Base-by-base conservation (phyloP, 129 eudicot genomes). In the Centrapalus pauciflorus region DNA sequence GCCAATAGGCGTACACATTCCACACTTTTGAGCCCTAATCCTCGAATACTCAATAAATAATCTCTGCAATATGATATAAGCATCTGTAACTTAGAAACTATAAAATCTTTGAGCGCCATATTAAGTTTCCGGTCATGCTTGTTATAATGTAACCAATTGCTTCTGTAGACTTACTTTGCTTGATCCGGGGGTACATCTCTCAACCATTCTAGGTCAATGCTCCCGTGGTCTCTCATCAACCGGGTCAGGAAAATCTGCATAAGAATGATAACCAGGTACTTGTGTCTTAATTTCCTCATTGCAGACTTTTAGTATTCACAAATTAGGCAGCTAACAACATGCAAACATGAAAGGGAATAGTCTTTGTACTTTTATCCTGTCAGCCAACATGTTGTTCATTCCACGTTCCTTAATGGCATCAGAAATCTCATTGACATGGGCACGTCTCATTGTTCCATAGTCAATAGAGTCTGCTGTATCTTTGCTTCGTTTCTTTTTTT, bases 21-120 rank as follows among this genome's bases (percentile, higher is more conserved):
- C 66, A 93, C 99, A 71, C 99, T 93, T 71, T 93, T 89, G 66
- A 93, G 78, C 48, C 99, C 99, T 84, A 93, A 69, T 33, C 99
- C 99, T 5, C 85, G 80, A 25, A 87, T n/a, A 67, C 97, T 87
- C 30, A 90, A 54, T 14, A 90, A 75, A 61, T 90, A 90, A 48
- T 87, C 95, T 81, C 97, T 90, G 73, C 66, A 78, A 63, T 45
- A 29, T 21, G 9, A 51, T 48, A 13, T 33, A n/a, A 23, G 41
- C n/a, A n/a, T n/a, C n/a, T n/a, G 23, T 30, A 28, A 66, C 54
- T 62, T 24, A 75, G 28, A 60, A 21, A 11, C 6, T 49, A 17
- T 33, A 38, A 38, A 25, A 32, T 34, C 13, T 50, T 57, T 29
- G 3, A 13, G 9, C n/a, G n/a, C n/a, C 19, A 55, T 32, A 61